Base-by-base conservation (phyloP, 805 yeast genomes). In the Lachancea fermentati region DNA sequence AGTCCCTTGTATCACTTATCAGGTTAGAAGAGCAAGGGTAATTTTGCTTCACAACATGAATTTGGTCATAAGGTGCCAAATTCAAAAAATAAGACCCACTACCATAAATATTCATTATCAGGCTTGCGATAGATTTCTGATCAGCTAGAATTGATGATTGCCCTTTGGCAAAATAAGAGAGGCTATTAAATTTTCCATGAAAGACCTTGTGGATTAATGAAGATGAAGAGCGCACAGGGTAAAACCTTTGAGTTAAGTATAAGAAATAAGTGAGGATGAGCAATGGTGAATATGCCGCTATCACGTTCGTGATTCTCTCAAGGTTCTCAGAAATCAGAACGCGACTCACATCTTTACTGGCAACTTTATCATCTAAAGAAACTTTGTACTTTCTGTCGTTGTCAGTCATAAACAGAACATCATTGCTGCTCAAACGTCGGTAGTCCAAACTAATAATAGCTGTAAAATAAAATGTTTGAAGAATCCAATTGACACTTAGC, bases 361-460 rank as follows among this genome's bases (percentile, higher is more conserved):
- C 33, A 8, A 24, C 7, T n/a, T 36, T 33, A 14, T 19, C 31
- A 25, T 43, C 47, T 11, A 46, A 32, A 14, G 35, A 24, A 18
- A 26, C 24, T 11, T 36, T 6, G 12, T n/a, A n/a, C 3, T 9
- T 11, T 7, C 26, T 13, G 14, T 31, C 44, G 13, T 33, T 32
- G 34, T 25, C 29, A 8, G 24, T 31, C 26, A 35, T 24, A 13
- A 37, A 32, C 6, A 75, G 54, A 9, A 79, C 55, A 44, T 79
- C 86, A 12, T 73, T 73, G 13, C 81, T 66, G 48, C 81, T 89
- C 19, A 73, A 57, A 39, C 86, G 68, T 34, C 79, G 72, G 22
- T 79, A 62, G 61, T 86, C 95, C 29, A 85, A 73, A 13, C 81
- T 70, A 22, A 85, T 62, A 1, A 84, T 76, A 0, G 87, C 78